Conservation (phyloP, 768 basidiomycete species). For the Agaricus blazei region DNA sequence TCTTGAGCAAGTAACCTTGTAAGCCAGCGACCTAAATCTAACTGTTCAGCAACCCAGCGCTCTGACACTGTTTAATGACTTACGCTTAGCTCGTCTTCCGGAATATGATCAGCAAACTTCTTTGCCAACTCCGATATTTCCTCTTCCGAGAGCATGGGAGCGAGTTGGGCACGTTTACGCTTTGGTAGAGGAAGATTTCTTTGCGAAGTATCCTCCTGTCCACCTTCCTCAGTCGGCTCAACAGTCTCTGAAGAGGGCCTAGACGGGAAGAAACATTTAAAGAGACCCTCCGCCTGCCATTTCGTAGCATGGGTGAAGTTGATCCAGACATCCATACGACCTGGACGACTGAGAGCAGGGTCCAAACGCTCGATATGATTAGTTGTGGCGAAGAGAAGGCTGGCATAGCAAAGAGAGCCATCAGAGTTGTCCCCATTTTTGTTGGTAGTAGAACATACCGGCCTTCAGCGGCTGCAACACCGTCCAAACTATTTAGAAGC, state of each 20-base stretch:
- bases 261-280: constrained; percentile 91
- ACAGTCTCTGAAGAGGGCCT: constrained; percentile 32
- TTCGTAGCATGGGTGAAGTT: constrained; percentile 89
- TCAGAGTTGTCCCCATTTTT: neutral
- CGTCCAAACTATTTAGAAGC: constrained; percentile 80
- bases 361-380: constrained; percentile 94
- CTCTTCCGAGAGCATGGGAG: constrained; percentile 67
- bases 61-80: constrained; percentile 17
- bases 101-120: constrained; percentile 76
- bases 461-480: constrained; percentile 81
- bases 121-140: constrained; percentile 78
- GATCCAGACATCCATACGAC: constrained; percentile 91
- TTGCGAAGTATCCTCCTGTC: constrained; percentile 45
- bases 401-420: constrained; percentile 20
- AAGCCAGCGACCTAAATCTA: constrained; percentile 64
- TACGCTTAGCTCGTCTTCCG: constrained; percentile 85
- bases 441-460: constrained; percentile 44
- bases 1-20: constrained; percentile 84
- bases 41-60: neutral
- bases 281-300: constrained; percentile 91
- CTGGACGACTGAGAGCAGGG: constrained; percentile 81
- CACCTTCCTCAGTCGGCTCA: constrained; percentile 13
- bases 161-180: constrained; percentile 54
- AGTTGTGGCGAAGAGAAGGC: constrained; percentile 85
- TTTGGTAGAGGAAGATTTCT: constrained; percentile 64